Evolutionary conservation across 495 filamentous ascomycete species (phyloP), one percentile per base, ranked within the genome.

Genomic region (Pyronema domesticum): DNA sequence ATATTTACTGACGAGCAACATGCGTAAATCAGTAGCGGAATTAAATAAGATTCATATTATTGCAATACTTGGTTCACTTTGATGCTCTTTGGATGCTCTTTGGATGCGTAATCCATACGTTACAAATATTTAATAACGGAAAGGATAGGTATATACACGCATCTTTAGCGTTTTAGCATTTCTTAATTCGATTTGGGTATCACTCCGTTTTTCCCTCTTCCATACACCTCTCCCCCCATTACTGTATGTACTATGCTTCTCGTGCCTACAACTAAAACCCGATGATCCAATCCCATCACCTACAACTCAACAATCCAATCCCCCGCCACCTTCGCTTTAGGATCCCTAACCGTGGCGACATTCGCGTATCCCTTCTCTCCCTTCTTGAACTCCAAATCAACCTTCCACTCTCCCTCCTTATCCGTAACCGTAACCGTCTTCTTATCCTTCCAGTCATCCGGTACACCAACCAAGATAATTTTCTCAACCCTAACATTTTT

Each of bases 281-380:
- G n/a, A 40, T 8, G n/a, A 40, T 40, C n/a, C 37, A 40, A 40
- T 40, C 13, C 13, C 17, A 17, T n/a, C 6, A 43, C 17, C 3
- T 52, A 75, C 65, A 87, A 84, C 40, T 80, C 76, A 59, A 94
- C 76, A 67, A 74, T 84, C 87, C 88, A 98, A 55, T 83, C 80
- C 65, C 77, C 80, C 43, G 81, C 83, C 68, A 98, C 80, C 42
- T 67, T 73, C 37, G 85, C 81, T 34, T 76, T 80, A 11, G 89
- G 82, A 66, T 85, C 80, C 70, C 80, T 82, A 37, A 95, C 76
- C 19, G 94, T 74, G 23, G 82, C 89, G 75, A 85, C 94, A 9
- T 76, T 73, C 7, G 85, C 87, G 65, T 77, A 82, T 37, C 76
- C 75, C 10, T 69, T 71, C 23, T 69, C 70, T 30, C 76, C 78